A percentile compares a stretch with the other conserved stretches of the same genome.
Conservation (phyloP, 2,329 filamentous ascomycete genomes). For the Trichoderma sp. region DNA sequence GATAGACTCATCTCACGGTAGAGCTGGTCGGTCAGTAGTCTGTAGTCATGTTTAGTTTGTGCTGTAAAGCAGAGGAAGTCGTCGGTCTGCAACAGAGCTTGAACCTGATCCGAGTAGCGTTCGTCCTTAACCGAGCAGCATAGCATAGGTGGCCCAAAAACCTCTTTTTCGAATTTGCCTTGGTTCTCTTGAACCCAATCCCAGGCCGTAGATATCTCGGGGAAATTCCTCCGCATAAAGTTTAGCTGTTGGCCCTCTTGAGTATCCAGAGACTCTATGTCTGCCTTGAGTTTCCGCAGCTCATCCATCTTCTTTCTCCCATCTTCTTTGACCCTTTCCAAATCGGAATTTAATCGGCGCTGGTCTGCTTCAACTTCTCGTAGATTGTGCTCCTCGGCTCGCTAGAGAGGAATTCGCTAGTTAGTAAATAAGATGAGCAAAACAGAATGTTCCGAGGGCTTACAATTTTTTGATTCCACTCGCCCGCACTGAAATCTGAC, state of each 20-base stretch:
- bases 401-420: constrained; percentile 42
- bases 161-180: constrained; percentile 68
- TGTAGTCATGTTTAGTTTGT: constrained; percentile 75
- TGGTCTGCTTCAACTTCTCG: constrained; percentile 53
- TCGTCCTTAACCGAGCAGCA: constrained; percentile 77
- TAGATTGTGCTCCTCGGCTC: constrained; percentile 59
- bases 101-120: constrained; percentile 60
- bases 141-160: constrained; percentile 80
- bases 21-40: constrained; percentile 67
- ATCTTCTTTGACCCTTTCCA: constrained; percentile 45
- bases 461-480: constrained; percentile 74
- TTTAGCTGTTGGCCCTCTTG: constrained; percentile 72
- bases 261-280: constrained; percentile 66
- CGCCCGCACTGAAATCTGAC: constrained; percentile 66
- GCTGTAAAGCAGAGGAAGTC: constrained; percentile 72
- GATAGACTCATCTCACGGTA: constrained; percentile 65
- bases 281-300: constrained; percentile 44
- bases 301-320: constrained; percentile 46
- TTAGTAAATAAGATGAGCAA: neutral
- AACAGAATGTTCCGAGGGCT: constrained; percentile 33
- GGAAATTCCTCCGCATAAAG: constrained; percentile 61
- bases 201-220: constrained; percentile 71
- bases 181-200: constrained; percentile 78
- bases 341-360: constrained; percentile 42
- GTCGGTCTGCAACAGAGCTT: constrained; percentile 51